Evolutionary conservation across 495 filamentous ascomycete species (phyloP), one percentile per base, ranked within the genome.

Genomic region (Podospora comata): DNA sequence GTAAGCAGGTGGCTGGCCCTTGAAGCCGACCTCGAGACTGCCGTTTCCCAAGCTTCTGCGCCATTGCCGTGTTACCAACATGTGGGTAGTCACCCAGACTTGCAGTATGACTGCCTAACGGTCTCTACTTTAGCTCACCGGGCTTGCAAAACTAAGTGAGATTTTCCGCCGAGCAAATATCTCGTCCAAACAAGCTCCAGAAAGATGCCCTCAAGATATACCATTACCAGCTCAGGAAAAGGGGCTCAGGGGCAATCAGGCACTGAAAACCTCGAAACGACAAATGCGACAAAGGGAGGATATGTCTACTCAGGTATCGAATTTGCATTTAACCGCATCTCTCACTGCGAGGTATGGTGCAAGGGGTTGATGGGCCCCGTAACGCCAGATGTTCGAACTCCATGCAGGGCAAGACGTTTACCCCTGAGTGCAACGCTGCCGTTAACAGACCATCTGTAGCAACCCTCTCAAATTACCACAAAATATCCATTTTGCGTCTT

Each of bases 371-470:
- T 26, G 28, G 58, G 55, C n/a, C 32, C 48, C 62, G 69, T 70
- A 30, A 70, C 69, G 57, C 39, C 7, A 27, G 20, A 18, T 67
- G 69, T 70, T 57, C 67, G 69, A 70, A 34, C 56, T 61, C 19
- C 28, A 56, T 54, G 6, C 39, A 13, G 9, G 28, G 19, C 9
- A 32, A 34, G 4, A 2, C 30, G 58, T n/a, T n/a, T 23, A 18
- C 48, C 55, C 65, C 65, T 60, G 57, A 28, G 5, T 61, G 23
- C 30, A 28, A 61, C 59, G 26, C 19, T 59, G 18, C 16, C 15
- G 20, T 18, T 59, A 48, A 48, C 39, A 48, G 39, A 18, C 39
- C 39, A 48, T 48, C 39, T 16, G 13, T 0, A 48, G 2, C 13
- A 48, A 48, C 39, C 39, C 7, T 11, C 15, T 48, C 39, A 23